phyloP scores from a whole-genome alignment of 257 asterid species.

The Ocimum tenuiflorum region DNA sequence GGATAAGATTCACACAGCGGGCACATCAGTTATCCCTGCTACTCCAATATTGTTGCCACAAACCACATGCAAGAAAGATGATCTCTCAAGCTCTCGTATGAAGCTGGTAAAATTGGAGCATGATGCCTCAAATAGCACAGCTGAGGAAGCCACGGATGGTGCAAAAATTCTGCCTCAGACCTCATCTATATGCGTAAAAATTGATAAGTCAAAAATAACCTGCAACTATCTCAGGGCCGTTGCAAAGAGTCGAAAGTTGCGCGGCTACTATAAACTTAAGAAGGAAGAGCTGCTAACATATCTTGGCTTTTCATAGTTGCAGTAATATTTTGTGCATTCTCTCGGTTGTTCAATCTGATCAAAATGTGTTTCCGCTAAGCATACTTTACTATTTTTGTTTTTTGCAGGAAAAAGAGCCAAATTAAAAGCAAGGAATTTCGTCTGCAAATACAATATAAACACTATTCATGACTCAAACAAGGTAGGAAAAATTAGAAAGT shows the following conservation, averaged over 20 bases:
- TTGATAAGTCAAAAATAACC: constrained; percentile 2
- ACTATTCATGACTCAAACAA: neutral
- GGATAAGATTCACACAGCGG: no score
- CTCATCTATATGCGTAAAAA: neutral
- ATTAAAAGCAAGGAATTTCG: neutral
- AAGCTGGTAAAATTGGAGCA: constrained; percentile 10
- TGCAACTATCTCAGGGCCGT: constrained; percentile 27
- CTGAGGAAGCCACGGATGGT: neutral
- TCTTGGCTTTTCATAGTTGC: constrained; percentile 15
- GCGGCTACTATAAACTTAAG: constrained; percentile 19
- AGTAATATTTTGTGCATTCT: neutral
- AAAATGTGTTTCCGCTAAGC: neutral
- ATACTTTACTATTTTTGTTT: neutral
- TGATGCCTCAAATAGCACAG: no score
- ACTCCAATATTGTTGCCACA: no score
- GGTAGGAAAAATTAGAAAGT: neutral
- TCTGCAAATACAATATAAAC: neutral
- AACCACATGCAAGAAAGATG: no score
- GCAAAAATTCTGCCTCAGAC: neutral
- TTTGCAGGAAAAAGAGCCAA: constrained; percentile 8
- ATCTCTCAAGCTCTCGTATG: no score
- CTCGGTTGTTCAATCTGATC: neutral
- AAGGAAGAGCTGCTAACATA: constrained; percentile 29
- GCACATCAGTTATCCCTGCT: no score
- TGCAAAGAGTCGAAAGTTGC: constrained; percentile 32